Base-by-base conservation (phyloP, 768 basidiomycete species). In the Calocybe gangraenosa region DNA sequence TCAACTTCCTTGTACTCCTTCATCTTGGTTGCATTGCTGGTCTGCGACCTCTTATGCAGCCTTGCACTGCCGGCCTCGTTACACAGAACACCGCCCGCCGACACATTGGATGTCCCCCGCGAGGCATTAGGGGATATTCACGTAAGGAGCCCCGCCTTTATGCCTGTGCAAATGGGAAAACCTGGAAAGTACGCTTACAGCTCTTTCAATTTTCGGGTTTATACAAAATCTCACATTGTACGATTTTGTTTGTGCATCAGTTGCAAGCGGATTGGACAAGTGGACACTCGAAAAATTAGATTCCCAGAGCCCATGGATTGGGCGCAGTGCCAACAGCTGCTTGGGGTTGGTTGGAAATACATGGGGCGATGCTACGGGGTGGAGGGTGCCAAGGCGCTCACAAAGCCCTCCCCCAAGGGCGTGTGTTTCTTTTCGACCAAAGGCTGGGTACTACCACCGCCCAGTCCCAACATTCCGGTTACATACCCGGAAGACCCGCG, bases 301-400 rank as follows among this genome's bases (percentile, higher is more conserved):
- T 17, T 18, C 10, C 31, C 41, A n/a, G 15, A 17, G 13, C 41
- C 11, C 20, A 42, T 33, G 41, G 32, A 42, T 21, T 42, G 41
- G 41, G 31, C 18, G 10, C 15, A 42, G n/a, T 42, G 41, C 18
- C 28, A 31, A 6, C 31, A 23, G 3, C 15, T 20, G 7, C 4
- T 33, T 10, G 41, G 41, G 8, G 41, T 42, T 7, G 41, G 41
- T 10, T 42, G 41, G 41, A 10, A 20, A 17, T 34, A 42, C 28
- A 9, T 2, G 7, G n/a, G 18, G 5, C 41, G 33, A 14, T 42
- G 41, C 21, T 42, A 42, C 18, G 41, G 31, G 28, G 33, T 42
- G 41, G 30, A 42, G 13, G 31, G 41, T 7, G 41, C 18, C 11
- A 5, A 20, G 14, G 8, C 30, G 9, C n/a, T 31, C 15, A 41